Conservation (phyloP, 2,329 filamentous ascomycete genomes). For the Aspergillus flavus region DNA sequence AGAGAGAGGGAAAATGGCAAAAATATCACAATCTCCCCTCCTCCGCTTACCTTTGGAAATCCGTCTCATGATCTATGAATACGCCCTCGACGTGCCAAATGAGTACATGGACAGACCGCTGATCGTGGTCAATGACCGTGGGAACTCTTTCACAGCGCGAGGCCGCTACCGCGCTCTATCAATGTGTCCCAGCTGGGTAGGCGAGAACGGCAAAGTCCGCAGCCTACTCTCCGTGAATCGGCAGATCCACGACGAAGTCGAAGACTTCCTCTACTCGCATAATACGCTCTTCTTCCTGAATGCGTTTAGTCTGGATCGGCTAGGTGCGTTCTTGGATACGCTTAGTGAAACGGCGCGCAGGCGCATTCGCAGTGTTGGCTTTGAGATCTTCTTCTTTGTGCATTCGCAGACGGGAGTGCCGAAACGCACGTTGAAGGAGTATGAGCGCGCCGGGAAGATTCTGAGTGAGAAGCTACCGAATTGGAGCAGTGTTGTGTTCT, state of each 20-base stretch:
- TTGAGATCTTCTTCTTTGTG: conserved; percentile 41
- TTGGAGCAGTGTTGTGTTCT: conserved; percentile 33
- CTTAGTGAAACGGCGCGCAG: conserved; percentile 34
- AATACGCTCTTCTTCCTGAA: conserved; percentile 41
- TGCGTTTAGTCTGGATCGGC: conserved; percentile 33
- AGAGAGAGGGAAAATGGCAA: background rate
- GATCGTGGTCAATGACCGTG: conserved; percentile 37
- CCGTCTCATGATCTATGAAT: conserved; percentile 39
- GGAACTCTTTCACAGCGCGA: conserved; percentile 35
- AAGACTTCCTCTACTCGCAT: conserved; percentile 37
- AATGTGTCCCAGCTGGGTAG: conserved; percentile 39
- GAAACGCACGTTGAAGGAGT: conserved; percentile 36
- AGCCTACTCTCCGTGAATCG: conserved; percentile 35
- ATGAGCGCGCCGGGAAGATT: conserved; percentile 30
- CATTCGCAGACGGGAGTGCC: conserved; percentile 37
- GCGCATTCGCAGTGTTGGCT: conserved; percentile 38
- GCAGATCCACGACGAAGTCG: conserved; percentile 39
- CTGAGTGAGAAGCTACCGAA: conserved; percentile 29
- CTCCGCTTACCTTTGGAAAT: conserved; percentile 34
- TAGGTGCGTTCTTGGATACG: conserved; percentile 36
- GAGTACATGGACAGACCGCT: conserved; percentile 35
- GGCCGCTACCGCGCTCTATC: conserved; percentile 33
- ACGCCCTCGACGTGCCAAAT: conserved; percentile 33
- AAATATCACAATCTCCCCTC: conserved; percentile 16
- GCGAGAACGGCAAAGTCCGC: conserved; percentile 34